Evolutionary conservation across 2,329 filamentous ascomycete genomes (phyloP), one percentile per base, ranked within the genome.

Genomic region (Xylariaceae sp.): DNA sequence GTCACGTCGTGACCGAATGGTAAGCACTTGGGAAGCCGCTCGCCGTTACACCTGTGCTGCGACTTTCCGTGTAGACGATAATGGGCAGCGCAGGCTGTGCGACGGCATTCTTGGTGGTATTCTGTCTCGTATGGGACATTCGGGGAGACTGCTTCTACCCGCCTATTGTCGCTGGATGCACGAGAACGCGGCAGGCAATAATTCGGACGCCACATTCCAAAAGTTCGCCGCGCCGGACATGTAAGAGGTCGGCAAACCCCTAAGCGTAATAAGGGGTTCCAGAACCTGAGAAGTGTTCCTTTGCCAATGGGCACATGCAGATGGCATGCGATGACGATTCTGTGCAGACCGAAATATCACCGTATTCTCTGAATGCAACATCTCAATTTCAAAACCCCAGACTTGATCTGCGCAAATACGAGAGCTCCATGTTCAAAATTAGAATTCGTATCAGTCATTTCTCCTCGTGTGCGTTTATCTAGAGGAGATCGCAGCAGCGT

Each of bases 51-150:
- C 69, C 48, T n/a, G 39, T 63, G 44, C 68, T 72, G 71, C 69
- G 65, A 60, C 59, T 61, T 65, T 53, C 70, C 70, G 70, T 54
- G 51, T 65, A 60, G 67, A 71, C 71, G 69, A 72, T 69, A 72
- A 72, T 68, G 17, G 54, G 56, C 44, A 51, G 47, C 48, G 44
- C 55, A 59, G 23, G 63, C 55, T 57, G 63, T 65, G 55, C 42
- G 44, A 65, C 63, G 49, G 50, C 42, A 55, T 57, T 55, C 10
- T 50, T 42, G 55, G 55, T 42, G 55, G 55, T 58, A 51, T 51
- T 54, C 45, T 51, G 61, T 65, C 67, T 71, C 68, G 66, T 70
- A 70, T 70, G 65, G 51, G 64, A 61, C 53, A 64, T 60, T 52
- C 49, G 55, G 59, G 61, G 59, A 63, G 58, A 34, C 66, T 70